phyloP scores from a whole-genome alignment of 768 basidiomycete genomes.

The Boletus vinaceobasis region DNA sequence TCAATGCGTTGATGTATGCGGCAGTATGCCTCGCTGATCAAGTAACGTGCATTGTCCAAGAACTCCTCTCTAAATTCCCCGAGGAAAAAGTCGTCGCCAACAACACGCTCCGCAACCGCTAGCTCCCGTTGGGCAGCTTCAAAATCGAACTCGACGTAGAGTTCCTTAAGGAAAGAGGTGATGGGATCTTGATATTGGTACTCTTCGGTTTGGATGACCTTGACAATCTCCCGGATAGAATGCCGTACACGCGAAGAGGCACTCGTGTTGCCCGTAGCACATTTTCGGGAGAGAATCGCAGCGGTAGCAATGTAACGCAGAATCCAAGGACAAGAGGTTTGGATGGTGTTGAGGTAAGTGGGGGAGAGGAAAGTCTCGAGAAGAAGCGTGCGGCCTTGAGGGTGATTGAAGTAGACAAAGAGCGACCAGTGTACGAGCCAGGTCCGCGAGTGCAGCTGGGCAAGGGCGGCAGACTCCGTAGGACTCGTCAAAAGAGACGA shows the following conservation, averaged over 20 bases:
- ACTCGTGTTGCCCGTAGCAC: slow-evolving; percentile 45
- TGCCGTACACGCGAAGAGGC: slow-evolving; percentile 75
- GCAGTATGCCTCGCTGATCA: slow-evolving; percentile 97
- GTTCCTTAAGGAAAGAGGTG: slow-evolving; percentile 87
- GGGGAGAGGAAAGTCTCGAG: slow-evolving; percentile 97
- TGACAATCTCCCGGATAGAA: slow-evolving; percentile 88
- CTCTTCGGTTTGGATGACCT: slow-evolving; percentile 91
- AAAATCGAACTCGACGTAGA: slow-evolving; percentile 96
- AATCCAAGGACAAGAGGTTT: slow-evolving; percentile 92
- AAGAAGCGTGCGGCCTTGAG: slow-evolving; percentile 83
- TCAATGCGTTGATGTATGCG: slow-evolving; percentile 93
- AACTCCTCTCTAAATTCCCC: slow-evolving; percentile 89
- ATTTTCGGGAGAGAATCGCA: slow-evolving; percentile 86
- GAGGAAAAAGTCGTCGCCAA: slow-evolving; percentile 93
- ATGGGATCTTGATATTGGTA: slow-evolving; percentile 96
- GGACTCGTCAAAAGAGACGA: slow-evolving; percentile 44
- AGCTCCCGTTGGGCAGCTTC: slow-evolving; percentile 88
- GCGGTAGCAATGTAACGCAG: slow-evolving; percentile 92
- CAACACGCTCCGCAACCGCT: slow-evolving; percentile 71
- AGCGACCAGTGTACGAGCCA: slow-evolving; percentile 98
- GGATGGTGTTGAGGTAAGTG: slow-evolving; percentile 97
- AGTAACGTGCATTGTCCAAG: slow-evolving; percentile 92
- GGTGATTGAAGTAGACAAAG: slow-evolving; percentile 98
- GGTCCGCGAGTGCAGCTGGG: slow-evolving; percentile 89
- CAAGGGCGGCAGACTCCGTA: slow-evolving; percentile 65